Evolutionary conservation across 257 asterid genomes (phyloP), one percentile per base, ranked within the genome.

Genomic region (Scutellaria barbata): DNA sequence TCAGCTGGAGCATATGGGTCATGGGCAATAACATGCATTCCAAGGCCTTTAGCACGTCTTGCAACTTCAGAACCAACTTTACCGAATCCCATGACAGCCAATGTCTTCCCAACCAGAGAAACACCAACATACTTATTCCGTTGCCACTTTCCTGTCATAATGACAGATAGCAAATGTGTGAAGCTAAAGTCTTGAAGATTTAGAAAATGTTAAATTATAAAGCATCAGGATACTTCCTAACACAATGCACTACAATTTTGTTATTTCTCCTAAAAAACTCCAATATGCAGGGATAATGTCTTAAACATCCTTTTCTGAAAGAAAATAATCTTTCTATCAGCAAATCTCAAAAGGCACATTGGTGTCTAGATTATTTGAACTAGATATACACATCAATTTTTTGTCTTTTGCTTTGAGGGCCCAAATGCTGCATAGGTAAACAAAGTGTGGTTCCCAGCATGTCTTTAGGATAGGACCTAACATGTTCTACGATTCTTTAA

Each of bases 1-100:
- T 94, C 99, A 53, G 99, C 96, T 8, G 99, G 98, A 59, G 99
- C 96, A 80, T 94, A 94, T 10, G 99, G 99, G 52, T 94, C 99
- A 16, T 94, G 99, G 20, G 99, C 95, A 62, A 94, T 81, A 7
- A 94, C 96, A 61, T 84, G 85, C 96, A 94, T 94, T 9, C 99
- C 99, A 0, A 94, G 96, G 59, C 99, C 99, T 70, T 92, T 94
- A 1, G 99, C 99, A 13, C 99, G 93, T 46, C 99, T 81, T 4
- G 89, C 89, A 64, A 85, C 89, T 74, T 85, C 89, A 4, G 89
- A 81, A 53, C 89, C 89, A 66, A 94, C 99, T 73, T 94, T 94
- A 30, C 99, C 98, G 40, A 94, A 94, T 53, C 99, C 99, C 99
- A 94, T 85, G 43, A 94, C 84, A 5, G 96, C 96, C 76, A 94